Evolutionary conservation across 352 stramenopile genomes (phyloP).

Genomic region (Lagenidium sp.): DNA sequence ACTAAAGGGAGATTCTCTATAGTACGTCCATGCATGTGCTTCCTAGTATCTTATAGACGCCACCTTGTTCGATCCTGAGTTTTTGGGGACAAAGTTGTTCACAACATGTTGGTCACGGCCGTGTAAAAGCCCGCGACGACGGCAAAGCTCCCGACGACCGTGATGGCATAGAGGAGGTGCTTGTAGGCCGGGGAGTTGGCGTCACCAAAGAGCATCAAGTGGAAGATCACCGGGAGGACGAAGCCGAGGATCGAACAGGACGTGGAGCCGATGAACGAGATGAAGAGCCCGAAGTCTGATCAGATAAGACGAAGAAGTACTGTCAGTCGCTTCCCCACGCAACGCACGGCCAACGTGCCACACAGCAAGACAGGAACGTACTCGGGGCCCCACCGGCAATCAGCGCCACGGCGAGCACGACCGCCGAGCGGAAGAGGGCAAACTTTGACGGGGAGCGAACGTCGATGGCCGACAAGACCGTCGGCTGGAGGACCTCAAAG

Average conservation of each 20-base stretch:
- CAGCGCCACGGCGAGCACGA: slow-evolving; percentile 21
- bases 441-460: background rate
- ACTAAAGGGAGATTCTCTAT: no score
- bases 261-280: slow-evolving; percentile 64
- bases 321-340: background rate
- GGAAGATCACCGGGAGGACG: slow-evolving; percentile 64
- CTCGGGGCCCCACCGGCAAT: slow-evolving; percentile 15
- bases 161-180: slow-evolving; percentile 8
- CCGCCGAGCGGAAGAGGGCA: background rate
- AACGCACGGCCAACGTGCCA: background rate
- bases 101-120: slow-evolving; percentile 12
- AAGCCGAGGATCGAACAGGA: slow-evolving; percentile 72
- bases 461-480: slow-evolving; percentile 5
- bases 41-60: no score
- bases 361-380: slow-evolving; percentile 1
- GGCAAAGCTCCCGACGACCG: slow-evolving; percentile 8
- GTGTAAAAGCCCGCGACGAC: slow-evolving; percentile 16
- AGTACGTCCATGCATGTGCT: no score
- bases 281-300: slow-evolving; percentile 73
- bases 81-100: no score
- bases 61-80: no score
- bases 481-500: slow-evolving; percentile 29
- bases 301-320: background rate
- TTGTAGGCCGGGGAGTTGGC: slow-evolving; percentile 1
- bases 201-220: slow-evolving; percentile 32